Percentiles rank a stretch among this genome's conserved stretches.
Evolutionary conservation across 176 grass and related monocot genomes (phyloP).

Genomic region (Oryza glaberrima): DNA sequence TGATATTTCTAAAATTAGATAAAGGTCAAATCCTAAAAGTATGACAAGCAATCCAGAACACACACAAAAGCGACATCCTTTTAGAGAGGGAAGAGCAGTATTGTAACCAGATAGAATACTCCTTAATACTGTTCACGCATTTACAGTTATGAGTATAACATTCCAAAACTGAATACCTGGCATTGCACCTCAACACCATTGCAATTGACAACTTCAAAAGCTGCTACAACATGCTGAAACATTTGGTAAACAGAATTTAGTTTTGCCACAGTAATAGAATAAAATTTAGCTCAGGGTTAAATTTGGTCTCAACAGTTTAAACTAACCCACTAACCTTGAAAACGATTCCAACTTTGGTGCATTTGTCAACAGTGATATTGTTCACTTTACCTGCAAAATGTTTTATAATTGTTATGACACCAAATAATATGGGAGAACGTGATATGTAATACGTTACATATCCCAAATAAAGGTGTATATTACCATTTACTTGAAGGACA

Average conservation of each 20-base stretch:
- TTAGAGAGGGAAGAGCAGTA: background rate
- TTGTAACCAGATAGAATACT: background rate
- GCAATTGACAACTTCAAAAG: slow-evolving; percentile 96
- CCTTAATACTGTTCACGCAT: background rate
- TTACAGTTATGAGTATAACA: slow-evolving; percentile 1
- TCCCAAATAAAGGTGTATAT: slow-evolving; percentile 32
- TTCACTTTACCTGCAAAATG: slow-evolving; percentile 91
- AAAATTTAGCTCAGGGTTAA: slow-evolving; percentile 1
- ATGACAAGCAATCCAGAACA: slow-evolving; percentile 27
- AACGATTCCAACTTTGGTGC: slow-evolving; percentile 88
- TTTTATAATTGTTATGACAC: slow-evolving; percentile 29
- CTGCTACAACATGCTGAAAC: slow-evolving; percentile 95
- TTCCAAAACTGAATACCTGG: slow-evolving; percentile 63
- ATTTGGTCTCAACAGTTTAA: slow-evolving; percentile 18
- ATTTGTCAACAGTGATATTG: slow-evolving; percentile 98
- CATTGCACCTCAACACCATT: slow-evolving; percentile 95
- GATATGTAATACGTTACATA: background rate
- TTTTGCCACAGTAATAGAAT: slow-evolving; percentile 3
- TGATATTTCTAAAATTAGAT: background rate
- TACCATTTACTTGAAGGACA: slow-evolving; percentile 97
- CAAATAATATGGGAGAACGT: slow-evolving; percentile 9
- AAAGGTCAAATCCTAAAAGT: background rate
- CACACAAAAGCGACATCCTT: background rate
- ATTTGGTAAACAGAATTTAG: slow-evolving; percentile 44
- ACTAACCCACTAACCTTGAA: slow-evolving; percentile 88